phyloP scores from a whole-genome alignment of 345 rosid genomes.

The Rhodamnia argentea region DNA sequence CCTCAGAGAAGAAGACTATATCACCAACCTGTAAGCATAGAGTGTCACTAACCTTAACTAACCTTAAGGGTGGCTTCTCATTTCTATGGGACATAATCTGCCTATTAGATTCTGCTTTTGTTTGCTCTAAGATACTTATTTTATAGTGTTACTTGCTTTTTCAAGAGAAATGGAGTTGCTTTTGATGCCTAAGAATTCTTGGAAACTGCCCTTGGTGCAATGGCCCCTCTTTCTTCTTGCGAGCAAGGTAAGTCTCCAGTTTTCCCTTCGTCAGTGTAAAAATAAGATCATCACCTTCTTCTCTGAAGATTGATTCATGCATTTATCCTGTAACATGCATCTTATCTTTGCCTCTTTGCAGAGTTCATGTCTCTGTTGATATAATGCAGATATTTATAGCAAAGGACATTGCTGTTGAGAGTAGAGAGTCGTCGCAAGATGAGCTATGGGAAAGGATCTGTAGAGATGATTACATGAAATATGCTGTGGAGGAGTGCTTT shows the following conservation, averaged over 20 bases:
- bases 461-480: conserved; percentile 88
- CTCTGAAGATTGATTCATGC: background rate
- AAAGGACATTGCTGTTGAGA: conserved; percentile 76
- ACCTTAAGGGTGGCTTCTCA: background rate
- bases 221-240: conserved; percentile 99
- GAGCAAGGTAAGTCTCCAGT: conserved; percentile 57
- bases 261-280: background rate
- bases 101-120: background rate
- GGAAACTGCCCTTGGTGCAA: conserved; percentile 68
- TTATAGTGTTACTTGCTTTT: background rate
- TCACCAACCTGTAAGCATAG: conserved; percentile 63
- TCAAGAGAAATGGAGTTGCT: conserved; percentile 89
- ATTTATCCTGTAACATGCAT: background rate
- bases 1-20: conserved; percentile 91
- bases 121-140: background rate
- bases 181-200: conserved; percentile 89
- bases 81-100: background rate
- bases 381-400: conserved; percentile 68
- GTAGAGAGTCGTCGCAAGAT: conserved; percentile 45
- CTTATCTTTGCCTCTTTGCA: background rate
- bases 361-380: background rate
- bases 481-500: conserved; percentile 90
- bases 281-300: background rate
- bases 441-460: conserved; percentile 83
- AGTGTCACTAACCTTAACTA: background rate